These are phyloP conservation scores for Lactarius indigo DNA, from an alignment of 768 basidiomycete genomes.

Conservation along the genomic window DNA sequence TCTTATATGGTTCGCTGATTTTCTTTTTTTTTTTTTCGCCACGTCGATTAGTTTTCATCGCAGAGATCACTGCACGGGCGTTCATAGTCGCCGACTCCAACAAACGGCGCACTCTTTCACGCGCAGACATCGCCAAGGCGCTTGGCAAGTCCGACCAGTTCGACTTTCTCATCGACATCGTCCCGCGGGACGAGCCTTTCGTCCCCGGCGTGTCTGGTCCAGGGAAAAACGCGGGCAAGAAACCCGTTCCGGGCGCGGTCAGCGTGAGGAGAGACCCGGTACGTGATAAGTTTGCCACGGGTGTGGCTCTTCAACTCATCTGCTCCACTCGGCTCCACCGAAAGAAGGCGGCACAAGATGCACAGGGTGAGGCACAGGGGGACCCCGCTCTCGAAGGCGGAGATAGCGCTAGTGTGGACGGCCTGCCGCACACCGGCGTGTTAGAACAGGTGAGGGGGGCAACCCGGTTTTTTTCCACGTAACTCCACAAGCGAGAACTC, in stretches of 20 bases:
- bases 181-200: slow-evolving; percentile 73
- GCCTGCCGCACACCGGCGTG: slow-evolving; percentile 19
- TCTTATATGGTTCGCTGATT: slow-evolving; percentile 1
- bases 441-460: slow-evolving; percentile 23
- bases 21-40: no score
- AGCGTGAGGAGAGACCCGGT: slow-evolving; percentile 15
- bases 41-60: slow-evolving; percentile 78
- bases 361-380: slow-evolving; percentile 21
- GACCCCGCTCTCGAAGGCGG: slow-evolving; percentile 20
- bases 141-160: slow-evolving; percentile 93
- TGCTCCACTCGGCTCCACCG: not conserved
- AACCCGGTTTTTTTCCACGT: not conserved
- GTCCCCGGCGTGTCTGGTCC: slow-evolving; percentile 22
- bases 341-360: slow-evolving; percentile 14
- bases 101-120: slow-evolving; percentile 92
- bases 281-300: not conserved
- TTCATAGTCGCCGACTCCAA: slow-evolving; percentile 95
- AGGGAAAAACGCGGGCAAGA: slow-evolving; percentile 17
- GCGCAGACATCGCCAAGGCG: slow-evolving; percentile 91
- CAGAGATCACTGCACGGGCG: slow-evolving; percentile 93
- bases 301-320: not conserved
- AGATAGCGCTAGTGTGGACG: slow-evolving; percentile 20
- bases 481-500: not conserved
- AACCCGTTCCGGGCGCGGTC: slow-evolving; percentile 13
- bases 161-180: slow-evolving; percentile 95